These are phyloP conservation scores for Trichoderma hamatum DNA, from an alignment of 2,329 filamentous ascomycete species.

Conservation along the genomic window DNA sequence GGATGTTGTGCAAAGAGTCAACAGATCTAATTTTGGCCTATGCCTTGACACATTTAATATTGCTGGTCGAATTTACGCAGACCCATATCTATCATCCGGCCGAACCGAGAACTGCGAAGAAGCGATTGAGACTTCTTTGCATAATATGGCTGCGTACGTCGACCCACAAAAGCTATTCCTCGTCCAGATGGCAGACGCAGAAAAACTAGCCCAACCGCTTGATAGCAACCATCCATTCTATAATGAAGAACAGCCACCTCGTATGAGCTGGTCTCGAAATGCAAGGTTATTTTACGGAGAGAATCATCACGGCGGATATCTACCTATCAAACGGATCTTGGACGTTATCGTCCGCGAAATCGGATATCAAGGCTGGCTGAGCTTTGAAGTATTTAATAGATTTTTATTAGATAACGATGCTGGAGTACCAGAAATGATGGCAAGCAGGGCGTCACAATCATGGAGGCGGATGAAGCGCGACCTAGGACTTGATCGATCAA, in stretches of 20 bases:
- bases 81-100: slow-evolving; percentile 60
- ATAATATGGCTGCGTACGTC: slow-evolving; percentile 56
- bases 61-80: slow-evolving; percentile 69
- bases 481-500: slow-evolving; percentile 5
- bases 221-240: slow-evolving; percentile 49
- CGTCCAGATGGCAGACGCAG: slow-evolving; percentile 76
- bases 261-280: slow-evolving; percentile 80
- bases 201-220: slow-evolving; percentile 63
- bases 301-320: slow-evolving; percentile 63
- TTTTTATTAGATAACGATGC: slow-evolving; percentile 54
- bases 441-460: slow-evolving; percentile 56
- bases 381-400: slow-evolving; percentile 67
- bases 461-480: slow-evolving; percentile 35
- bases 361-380: slow-evolving; percentile 70
- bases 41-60: slow-evolving; percentile 82
- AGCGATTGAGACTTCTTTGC: slow-evolving; percentile 57
- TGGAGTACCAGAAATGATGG: slow-evolving; percentile 63
- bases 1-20: slow-evolving; percentile 66
- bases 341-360: slow-evolving; percentile 64
- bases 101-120: slow-evolving; percentile 57
- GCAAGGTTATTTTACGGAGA: slow-evolving; percentile 64
- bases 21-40: slow-evolving; percentile 72
- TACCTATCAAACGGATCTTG: slow-evolving; percentile 66
- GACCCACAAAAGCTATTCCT: slow-evolving; percentile 71
- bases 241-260: slow-evolving; percentile 41